Evolutionary conservation across 1,284 basidiomycete species (phyloP).

Genomic region (Gomphus bonarii): DNA sequence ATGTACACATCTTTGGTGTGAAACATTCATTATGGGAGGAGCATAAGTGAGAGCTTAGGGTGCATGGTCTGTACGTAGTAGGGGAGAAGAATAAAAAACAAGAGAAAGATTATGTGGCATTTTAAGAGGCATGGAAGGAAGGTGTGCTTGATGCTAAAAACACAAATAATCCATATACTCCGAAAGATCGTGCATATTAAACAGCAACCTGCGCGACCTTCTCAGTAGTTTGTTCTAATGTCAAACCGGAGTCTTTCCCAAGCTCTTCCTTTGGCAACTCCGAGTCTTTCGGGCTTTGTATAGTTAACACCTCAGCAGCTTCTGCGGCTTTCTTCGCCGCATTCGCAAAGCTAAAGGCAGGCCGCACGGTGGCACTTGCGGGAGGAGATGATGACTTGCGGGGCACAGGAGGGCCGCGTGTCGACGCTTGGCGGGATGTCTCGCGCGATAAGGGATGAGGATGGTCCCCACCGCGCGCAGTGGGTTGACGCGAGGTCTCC

Average conservation of each 20-base stretch:
- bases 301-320: background rate
- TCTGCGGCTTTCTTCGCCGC: conserved; percentile 13
- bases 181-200: conserved; percentile 14
- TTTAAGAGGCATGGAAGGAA: background rate
- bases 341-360: conserved; percentile 60
- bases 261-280: conserved; percentile 17
- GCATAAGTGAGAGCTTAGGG: background rate
- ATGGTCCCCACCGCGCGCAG: conserved; percentile 38
- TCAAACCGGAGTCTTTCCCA: conserved; percentile 22
- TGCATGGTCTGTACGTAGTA: background rate
- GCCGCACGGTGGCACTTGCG: conserved; percentile 39
- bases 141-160: background rate
- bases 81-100: background rate
- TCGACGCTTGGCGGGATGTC: conserved; percentile 22
- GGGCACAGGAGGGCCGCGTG: conserved; percentile 17
- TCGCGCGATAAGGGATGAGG: conserved; percentile 23
- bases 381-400: conserved; percentile 14
- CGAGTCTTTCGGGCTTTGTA: conserved; percentile 33
- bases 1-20: conserved; percentile 4
- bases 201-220: conserved; percentile 32
- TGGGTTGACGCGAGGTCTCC: conserved; percentile 51
- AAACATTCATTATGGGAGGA: background rate
- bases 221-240: conserved; percentile 25
- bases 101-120: background rate
- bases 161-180: background rate